Conservation (phyloP, 305 asterid species). For the Fraxinus baroniana region DNA sequence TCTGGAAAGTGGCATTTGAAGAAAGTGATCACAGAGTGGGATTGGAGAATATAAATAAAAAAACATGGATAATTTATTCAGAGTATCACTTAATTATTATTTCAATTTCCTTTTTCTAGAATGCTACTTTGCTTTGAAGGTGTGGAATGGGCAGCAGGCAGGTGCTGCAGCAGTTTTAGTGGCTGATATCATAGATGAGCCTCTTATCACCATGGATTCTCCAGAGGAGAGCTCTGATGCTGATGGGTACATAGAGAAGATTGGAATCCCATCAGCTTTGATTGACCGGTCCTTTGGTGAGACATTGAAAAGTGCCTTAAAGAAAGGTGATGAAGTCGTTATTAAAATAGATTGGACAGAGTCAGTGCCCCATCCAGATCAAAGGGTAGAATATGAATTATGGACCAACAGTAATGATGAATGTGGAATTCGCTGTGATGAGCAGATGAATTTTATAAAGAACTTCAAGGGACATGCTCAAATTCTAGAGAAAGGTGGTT, state of each 20-base stretch:
- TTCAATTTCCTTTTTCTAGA: conserved; percentile 33
- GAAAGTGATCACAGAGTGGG: background rate
- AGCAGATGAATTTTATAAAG: conserved; percentile 72
- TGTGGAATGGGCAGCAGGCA: conserved; percentile 76
- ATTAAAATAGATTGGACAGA: conserved; percentile 79
- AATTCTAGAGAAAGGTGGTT: conserved; percentile 75
- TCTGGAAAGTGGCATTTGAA: background rate
- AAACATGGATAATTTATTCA: background rate
- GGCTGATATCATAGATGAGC: conserved; percentile 74
- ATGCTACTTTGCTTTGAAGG: conserved; percentile 87
- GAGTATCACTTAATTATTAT: background rate
- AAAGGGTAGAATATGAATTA: conserved; percentile 72
- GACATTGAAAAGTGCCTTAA: conserved; percentile 49
- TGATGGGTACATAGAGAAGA: conserved; percentile 67
- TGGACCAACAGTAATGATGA: conserved; percentile 93
- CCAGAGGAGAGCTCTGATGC: conserved; percentile 73
- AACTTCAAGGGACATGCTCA: conserved; percentile 81
- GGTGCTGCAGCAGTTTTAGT: conserved; percentile 92
- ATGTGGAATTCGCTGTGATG: conserved; percentile 82
- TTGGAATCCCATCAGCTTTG: conserved; percentile 74
- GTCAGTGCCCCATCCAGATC: conserved; percentile 83
- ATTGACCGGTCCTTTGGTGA: conserved; percentile 58
- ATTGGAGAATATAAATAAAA: background rate
- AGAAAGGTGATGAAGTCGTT: conserved; percentile 50
- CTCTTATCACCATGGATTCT: conserved; percentile 88